Evolutionary conservation across 345 rosid genomes (phyloP).

Genomic region (Populus davidiana): DNA sequence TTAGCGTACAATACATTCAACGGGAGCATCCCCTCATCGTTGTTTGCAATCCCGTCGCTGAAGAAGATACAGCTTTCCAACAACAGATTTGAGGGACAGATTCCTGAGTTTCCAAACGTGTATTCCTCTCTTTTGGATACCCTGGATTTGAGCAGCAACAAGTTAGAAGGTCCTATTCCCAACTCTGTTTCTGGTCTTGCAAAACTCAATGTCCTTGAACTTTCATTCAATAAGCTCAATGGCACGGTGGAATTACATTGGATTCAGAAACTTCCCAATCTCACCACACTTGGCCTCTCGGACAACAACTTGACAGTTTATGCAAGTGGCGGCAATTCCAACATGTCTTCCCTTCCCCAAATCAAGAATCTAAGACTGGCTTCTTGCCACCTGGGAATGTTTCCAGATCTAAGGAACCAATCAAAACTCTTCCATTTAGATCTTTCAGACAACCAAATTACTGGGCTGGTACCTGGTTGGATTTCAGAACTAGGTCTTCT

Average conservation of each 20-base stretch:
- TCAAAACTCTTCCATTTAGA: conserved; percentile 7
- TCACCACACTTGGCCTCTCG: conserved; percentile 33
- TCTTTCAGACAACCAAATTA: conserved; percentile 46
- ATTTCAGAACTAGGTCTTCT: conserved; percentile 24
- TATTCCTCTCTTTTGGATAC: conserved; percentile 14
- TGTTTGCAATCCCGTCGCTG: conserved; percentile 16
- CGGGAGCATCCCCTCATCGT: conserved; percentile 33
- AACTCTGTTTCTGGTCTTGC: neutral
- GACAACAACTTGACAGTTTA: conserved; percentile 30
- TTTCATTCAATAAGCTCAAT: conserved; percentile 47
- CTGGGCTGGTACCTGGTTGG: conserved; percentile 43
- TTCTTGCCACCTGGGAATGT: conserved; percentile 34
- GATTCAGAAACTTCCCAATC: conserved; percentile 24
- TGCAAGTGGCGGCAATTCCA: neutral
- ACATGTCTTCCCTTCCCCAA: neutral
- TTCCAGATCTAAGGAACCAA: conserved; percentile 37
- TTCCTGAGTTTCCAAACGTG: neutral
- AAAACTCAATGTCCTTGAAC: conserved; percentile 24
- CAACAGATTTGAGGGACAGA: conserved; percentile 31
- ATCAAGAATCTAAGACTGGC: conserved; percentile 34
- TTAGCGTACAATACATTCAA: conserved; percentile 25
- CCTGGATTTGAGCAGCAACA: conserved; percentile 43
- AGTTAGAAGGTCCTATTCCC: conserved; percentile 35
- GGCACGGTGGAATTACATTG: conserved; percentile 26
- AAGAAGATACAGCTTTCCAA: conserved; percentile 17